A percentile compares a stretch with the other conserved stretches of the same genome.
phyloP scores from a whole-genome alignment of 2,329 filamentous ascomycete genomes.

The Nothopassalora personata region DNA sequence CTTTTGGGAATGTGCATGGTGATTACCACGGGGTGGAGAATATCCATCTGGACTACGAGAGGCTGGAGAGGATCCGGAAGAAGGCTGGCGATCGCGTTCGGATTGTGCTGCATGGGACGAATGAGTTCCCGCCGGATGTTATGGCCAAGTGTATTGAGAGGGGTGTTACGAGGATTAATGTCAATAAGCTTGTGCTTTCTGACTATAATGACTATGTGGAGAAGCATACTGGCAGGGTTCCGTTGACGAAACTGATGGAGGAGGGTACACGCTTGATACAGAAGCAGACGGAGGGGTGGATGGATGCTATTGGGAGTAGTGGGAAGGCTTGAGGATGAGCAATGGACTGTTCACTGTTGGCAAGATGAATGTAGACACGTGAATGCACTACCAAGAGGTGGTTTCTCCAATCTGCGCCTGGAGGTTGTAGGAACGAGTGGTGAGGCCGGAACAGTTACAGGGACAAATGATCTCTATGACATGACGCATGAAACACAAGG shows the following conservation, averaged over 20 bases:
- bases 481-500: neutral
- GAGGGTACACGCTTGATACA: constrained; percentile 52
- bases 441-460: too few relatives aligned
- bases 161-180: constrained; percentile 54
- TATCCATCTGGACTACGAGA: constrained; percentile 54
- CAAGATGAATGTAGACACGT: too few relatives aligned
- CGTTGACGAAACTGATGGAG: constrained; percentile 51
- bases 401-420: too few relatives aligned
- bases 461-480: too few relatives aligned
- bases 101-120: constrained; percentile 55
- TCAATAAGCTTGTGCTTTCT: constrained; percentile 54
- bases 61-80: constrained; percentile 45
- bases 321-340: constrained; percentile 13
- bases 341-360: too few relatives aligned
- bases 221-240: constrained; percentile 47
- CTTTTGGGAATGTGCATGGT: constrained; percentile 72
- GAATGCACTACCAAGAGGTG: too few relatives aligned
- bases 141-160: constrained; percentile 51
- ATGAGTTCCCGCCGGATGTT: constrained; percentile 52
- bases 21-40: constrained; percentile 66
- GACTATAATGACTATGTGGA: constrained; percentile 45
- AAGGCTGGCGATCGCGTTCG: constrained; percentile 45
- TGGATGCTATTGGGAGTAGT: constrained; percentile 38
- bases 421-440: too few relatives aligned
- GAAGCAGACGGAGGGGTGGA: constrained; percentile 51